Conservation (phyloP, 345 rosid genomes). For the Capsella bursapastoris region DNA sequence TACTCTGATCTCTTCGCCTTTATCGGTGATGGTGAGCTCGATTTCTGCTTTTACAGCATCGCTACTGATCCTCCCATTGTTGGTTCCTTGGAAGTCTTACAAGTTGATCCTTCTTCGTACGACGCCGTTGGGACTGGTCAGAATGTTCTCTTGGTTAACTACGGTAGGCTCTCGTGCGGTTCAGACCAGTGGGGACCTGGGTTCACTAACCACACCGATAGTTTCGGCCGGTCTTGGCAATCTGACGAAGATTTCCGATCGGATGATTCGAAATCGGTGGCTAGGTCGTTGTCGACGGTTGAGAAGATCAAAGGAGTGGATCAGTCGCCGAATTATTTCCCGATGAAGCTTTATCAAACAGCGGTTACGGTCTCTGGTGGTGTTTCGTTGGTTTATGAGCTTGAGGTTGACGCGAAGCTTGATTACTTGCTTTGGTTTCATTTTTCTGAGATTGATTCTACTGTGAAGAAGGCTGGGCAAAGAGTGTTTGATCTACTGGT, state of each 20-base stretch:
- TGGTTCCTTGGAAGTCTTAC: constrained; percentile 75
- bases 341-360: constrained; percentile 88
- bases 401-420: constrained; percentile 84
- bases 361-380: constrained; percentile 61
- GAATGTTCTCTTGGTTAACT: constrained; percentile 66
- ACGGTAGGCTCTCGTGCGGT: constrained; percentile 82
- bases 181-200: constrained; percentile 92
- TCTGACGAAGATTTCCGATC: constrained; percentile 60
- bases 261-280: constrained; percentile 36
- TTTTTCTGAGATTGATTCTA: constrained; percentile 87
- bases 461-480: constrained; percentile 64
- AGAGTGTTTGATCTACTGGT: constrained; percentile 83
- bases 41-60: constrained; percentile 86
- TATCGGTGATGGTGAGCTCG: constrained; percentile 79
- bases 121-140: constrained; percentile 55
- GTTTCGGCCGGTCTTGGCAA: constrained; percentile 91
- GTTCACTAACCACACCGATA: constrained; percentile 77
- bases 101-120: constrained; percentile 76
- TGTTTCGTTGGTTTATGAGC: constrained; percentile 57
- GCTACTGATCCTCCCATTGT: constrained; percentile 96
- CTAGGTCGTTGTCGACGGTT: constrained; percentile 51
- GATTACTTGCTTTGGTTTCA: constrained; percentile 96
- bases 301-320: constrained; percentile 54
- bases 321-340: constrained; percentile 83
- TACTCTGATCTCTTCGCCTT: constrained; percentile 91